A percentile compares a stretch with the other conserved stretches of the same genome.
Evolutionary conservation across 2,329 filamentous ascomycete genomes (phyloP).

Genomic region (Exophiala sideris): DNA sequence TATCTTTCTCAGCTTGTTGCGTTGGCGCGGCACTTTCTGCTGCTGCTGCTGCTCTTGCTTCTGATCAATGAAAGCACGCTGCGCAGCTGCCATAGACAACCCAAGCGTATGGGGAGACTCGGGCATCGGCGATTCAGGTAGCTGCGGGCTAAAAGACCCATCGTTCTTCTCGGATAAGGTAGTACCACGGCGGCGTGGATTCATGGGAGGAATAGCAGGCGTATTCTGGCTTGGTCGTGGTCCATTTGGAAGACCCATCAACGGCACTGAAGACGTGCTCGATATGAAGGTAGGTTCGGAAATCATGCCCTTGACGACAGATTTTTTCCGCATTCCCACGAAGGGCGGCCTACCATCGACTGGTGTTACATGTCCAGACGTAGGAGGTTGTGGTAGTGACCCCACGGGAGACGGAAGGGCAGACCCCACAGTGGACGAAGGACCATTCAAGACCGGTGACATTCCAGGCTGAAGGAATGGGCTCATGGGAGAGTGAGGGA

Average conservation of each 20-base stretch:
- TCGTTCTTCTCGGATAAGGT: slow-evolving; percentile 38
- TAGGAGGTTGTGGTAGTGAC: slow-evolving; percentile 45
- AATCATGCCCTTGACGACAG: slow-evolving; percentile 59
- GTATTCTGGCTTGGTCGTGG: slow-evolving; percentile 21
- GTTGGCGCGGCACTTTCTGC: slow-evolving; percentile 28
- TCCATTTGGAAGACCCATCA: slow-evolving; percentile 54
- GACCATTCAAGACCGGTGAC: slow-evolving; percentile 13
- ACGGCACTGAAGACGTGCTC: slow-evolving; percentile 57
- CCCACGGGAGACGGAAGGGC: slow-evolving; percentile 42
- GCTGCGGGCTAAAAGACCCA: slow-evolving; percentile 9
- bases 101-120: slow-evolving; percentile 4
- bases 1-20: slow-evolving; percentile 45
- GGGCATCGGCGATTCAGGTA: slow-evolving; percentile 4
- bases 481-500: slow-evolving; percentile 31
- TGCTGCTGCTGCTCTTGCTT: slow-evolving; percentile 15
- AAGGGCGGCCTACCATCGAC: slow-evolving; percentile 25
- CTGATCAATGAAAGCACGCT: slow-evolving; percentile 8
- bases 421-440: slow-evolving; percentile 13
- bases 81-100: background rate
- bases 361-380: slow-evolving; percentile 41
- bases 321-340: slow-evolving; percentile 49
- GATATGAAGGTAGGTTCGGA: slow-evolving; percentile 56
- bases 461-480: slow-evolving; percentile 24
- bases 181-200: slow-evolving; percentile 55
- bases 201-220: slow-evolving; percentile 59